Percentiles rank a stretch among this genome's conserved stretches.
These are phyloP conservation scores for Phytophthora sp. DNA, from an alignment of 352 stramenopile species.

Conservation along the genomic window DNA sequence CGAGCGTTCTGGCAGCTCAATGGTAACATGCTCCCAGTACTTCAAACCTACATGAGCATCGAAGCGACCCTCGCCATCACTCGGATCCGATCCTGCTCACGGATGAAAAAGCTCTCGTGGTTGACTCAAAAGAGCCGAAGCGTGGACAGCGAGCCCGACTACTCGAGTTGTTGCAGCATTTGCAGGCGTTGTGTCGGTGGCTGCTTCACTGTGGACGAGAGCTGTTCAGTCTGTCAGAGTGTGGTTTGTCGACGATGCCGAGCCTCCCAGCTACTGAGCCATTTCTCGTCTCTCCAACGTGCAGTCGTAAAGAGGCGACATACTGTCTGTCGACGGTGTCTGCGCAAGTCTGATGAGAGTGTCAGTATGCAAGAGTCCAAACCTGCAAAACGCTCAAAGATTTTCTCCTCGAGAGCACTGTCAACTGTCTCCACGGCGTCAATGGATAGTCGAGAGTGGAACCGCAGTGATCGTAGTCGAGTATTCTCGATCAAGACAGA, in stretches of 20 bases:
- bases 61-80: conserved; percentile 24
- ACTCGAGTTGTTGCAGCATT: conserved; percentile 29
- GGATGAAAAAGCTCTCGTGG: conserved; percentile 31
- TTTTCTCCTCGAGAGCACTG: background rate
- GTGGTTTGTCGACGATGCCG: conserved; percentile 28
- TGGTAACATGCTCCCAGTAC: conserved; percentile 14
- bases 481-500: conserved; percentile 7
- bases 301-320: conserved; percentile 22
- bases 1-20: conserved; percentile 34
- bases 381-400: background rate
- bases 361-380: conserved; percentile 5
- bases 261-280: conserved; percentile 15
- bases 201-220: conserved; percentile 19
- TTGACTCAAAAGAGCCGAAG: conserved; percentile 9
- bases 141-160: background rate
- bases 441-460: conserved; percentile 12
- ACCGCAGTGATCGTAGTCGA: conserved; percentile 7
- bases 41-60: conserved; percentile 15
- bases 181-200: conserved; percentile 24
- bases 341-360: conserved; percentile 25
- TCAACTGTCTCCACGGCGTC: conserved; percentile 23
- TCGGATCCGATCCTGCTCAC: conserved; percentile 15
- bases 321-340: conserved; percentile 33
- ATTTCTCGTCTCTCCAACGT: conserved; percentile 20
- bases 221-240: conserved; percentile 33